Evolutionary conservation across 257 asterid genomes (phyloP).

Genomic region (Eustoma russellianum): DNA sequence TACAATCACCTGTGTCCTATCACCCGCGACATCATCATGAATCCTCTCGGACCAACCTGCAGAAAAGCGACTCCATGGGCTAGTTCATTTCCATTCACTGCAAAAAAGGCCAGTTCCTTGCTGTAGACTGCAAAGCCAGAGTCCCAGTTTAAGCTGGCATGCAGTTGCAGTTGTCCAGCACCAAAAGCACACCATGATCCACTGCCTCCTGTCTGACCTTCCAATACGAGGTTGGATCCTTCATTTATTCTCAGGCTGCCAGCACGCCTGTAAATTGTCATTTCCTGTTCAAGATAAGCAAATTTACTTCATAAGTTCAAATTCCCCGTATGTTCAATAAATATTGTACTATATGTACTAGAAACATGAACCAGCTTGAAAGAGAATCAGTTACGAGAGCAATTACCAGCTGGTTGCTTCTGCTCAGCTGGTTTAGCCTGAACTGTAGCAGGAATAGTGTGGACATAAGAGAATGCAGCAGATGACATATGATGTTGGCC

Average conservation of each 20-base stretch:
- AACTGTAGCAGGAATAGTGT: slow-evolving; percentile 60
- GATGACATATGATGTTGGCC: slow-evolving; percentile 47
- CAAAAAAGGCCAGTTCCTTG: no score
- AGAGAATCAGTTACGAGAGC: neutral
- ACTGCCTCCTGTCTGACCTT: slow-evolving; percentile 4
- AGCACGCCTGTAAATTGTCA: slow-evolving; percentile 61
- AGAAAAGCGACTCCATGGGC: slow-evolving; percentile 4
- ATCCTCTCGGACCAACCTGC: slow-evolving; percentile 12
- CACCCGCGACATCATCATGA: slow-evolving; percentile 9
- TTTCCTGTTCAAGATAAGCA: slow-evolving; percentile 57
- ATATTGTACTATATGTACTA: slow-evolving; percentile 1
- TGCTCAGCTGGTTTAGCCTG: slow-evolving; percentile 78
- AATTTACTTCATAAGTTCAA: slow-evolving; percentile 23
- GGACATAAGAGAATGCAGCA: slow-evolving; percentile 57
- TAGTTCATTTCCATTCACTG: neutral
- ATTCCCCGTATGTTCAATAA: slow-evolving; percentile 3
- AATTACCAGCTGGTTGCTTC: slow-evolving; percentile 80
- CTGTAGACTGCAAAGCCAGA: neutral
- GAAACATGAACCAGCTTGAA: neutral
- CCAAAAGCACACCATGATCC: neutral
- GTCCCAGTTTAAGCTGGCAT: slow-evolving; percentile 5
- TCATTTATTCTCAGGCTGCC: slow-evolving; percentile 99
- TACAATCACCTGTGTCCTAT: slow-evolving; percentile 9
- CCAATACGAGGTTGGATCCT: slow-evolving; percentile 4
- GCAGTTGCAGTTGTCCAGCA: slow-evolving; percentile 12